Conservation (phyloP, 257 asterid species). For the Primulina huaijiensis region DNA sequence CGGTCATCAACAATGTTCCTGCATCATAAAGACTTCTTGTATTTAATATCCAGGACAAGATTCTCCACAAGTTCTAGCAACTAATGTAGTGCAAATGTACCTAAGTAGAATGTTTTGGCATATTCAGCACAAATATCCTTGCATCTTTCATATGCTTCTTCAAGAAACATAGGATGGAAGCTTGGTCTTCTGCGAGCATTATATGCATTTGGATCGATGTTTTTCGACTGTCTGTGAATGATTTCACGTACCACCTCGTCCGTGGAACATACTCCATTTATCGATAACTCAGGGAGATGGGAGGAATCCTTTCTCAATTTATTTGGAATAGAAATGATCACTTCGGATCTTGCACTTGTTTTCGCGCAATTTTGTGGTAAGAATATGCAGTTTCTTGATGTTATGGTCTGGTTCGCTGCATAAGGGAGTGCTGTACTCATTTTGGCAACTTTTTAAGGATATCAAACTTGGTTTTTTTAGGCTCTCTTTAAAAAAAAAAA, state of each 20-base stretch:
- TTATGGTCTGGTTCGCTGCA: slow-evolving; percentile 30
- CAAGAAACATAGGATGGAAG: slow-evolving; percentile 57
- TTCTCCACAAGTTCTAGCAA: neutral
- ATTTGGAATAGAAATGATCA: slow-evolving; percentile 45
- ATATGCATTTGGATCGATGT: neutral
- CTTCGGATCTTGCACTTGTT: slow-evolving; percentile 32
- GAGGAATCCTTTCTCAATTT: slow-evolving; percentile 19
- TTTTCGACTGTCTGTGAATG: slow-evolving; percentile 51
- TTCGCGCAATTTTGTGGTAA: slow-evolving; percentile 19
- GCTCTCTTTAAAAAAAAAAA: neutral
- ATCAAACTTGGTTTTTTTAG: neutral
- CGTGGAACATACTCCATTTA: slow-evolving; percentile 40
- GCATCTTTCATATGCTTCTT: slow-evolving; percentile 65
- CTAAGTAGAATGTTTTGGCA: slow-evolving; percentile 83
- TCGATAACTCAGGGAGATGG: slow-evolving; percentile 34
- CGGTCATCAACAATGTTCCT: slow-evolving; percentile 79
- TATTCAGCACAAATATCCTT: slow-evolving; percentile 74
- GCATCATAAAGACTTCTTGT: slow-evolving; percentile 27
- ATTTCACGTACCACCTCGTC: slow-evolving; percentile 47
- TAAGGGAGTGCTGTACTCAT: slow-evolving; percentile 44
- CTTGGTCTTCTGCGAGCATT: slow-evolving; percentile 27
- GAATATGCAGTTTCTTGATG: slow-evolving; percentile 17
- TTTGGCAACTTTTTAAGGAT: slow-evolving; percentile 10
- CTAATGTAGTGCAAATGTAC: slow-evolving; percentile 26
- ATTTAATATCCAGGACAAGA: neutral